phyloP scores from a whole-genome alignment of 805 yeast species.

The Maudiozyma serrabonitensis region DNA sequence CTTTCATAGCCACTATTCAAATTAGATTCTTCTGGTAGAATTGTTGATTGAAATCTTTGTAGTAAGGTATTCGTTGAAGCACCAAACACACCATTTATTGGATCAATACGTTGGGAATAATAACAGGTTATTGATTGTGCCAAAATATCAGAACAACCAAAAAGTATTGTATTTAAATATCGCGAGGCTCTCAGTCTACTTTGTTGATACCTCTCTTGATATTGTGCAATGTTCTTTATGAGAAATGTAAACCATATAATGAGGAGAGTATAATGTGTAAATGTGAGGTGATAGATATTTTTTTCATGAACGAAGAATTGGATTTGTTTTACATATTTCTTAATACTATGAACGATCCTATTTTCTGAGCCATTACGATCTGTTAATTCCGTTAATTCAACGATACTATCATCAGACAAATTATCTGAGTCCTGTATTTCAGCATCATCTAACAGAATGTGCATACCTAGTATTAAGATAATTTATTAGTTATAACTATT shows the following conservation, averaged over 20 bases:
- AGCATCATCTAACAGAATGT: background rate
- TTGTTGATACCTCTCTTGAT: conserved; percentile 52
- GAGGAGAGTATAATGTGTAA: conserved; percentile 46
- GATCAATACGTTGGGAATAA: conserved; percentile 12
- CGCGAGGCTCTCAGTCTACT: conserved; percentile 65
- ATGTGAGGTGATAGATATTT: conserved; percentile 37
- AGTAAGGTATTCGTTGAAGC: conserved; percentile 8
- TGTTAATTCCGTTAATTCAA: background rate
- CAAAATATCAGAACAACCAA: conserved; percentile 83
- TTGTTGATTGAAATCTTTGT: conserved; percentile 3
- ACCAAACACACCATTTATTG: conserved; percentile 16
- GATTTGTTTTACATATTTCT: background rate
- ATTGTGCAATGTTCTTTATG: conserved; percentile 45
- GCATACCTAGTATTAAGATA: background rate
- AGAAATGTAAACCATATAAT: conserved; percentile 36
- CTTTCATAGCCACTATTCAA: conserved; percentile 13
- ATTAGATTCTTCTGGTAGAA: conserved; percentile 2
- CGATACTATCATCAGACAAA: background rate
- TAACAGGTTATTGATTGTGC: conserved; percentile 63
- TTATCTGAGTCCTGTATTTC: background rate
- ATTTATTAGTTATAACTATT: too few species aligned
- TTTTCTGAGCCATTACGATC: background rate
- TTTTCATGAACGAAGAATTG: background rate
- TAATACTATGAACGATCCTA: background rate
- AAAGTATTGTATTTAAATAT: conserved; percentile 68